Percentiles rank a stretch among this genome's conserved stretches.
These are phyloP conservation scores for Pythium insidiosum DNA, from an alignment of 352 stramenopile genomes.

Conservation along the genomic window DNA sequence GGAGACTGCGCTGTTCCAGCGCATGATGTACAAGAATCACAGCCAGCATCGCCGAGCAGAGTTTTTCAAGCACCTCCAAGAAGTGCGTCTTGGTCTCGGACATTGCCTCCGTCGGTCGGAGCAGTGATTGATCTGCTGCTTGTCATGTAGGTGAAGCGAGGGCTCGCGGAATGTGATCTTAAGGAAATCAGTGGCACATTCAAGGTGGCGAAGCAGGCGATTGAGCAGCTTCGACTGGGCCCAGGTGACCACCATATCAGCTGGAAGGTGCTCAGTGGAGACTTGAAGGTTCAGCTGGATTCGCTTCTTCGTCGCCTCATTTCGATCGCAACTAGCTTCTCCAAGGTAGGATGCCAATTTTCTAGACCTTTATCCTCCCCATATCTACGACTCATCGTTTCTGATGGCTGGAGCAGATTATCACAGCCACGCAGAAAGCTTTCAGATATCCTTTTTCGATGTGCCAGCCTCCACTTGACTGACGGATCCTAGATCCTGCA, in stretches of 20 bases:
- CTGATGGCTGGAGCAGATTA: too few relatives aligned
- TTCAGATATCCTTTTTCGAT: too few relatives aligned
- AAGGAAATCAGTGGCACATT: slow-evolving; percentile 29
- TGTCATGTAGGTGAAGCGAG: slow-evolving; percentile 50
- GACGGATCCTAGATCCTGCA: too few relatives aligned
- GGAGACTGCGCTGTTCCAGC: slow-evolving; percentile 62
- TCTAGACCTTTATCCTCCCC: too few relatives aligned
- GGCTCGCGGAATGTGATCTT: slow-evolving; percentile 36
- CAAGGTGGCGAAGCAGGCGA: slow-evolving; percentile 23
- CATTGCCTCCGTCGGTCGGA: background rate
- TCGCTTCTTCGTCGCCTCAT: slow-evolving; percentile 35
- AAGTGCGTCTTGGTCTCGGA: slow-evolving; percentile 15
- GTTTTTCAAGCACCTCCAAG: slow-evolving; percentile 77
- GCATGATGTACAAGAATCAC: slow-evolving; percentile 85
- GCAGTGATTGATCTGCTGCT: background rate
- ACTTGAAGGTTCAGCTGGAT: slow-evolving; percentile 52
- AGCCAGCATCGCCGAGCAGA: slow-evolving; percentile 78
- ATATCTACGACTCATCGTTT: too few relatives aligned
- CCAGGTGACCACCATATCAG: slow-evolving; percentile 57
- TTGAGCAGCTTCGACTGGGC: slow-evolving; percentile 36
- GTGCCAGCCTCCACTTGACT: too few relatives aligned
- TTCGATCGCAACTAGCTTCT: slow-evolving; percentile 13
- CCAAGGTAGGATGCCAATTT: slow-evolving; percentile 25
- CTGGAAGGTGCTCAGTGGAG: slow-evolving; percentile 58
- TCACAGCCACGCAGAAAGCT: background rate